phyloP scores from a whole-genome alignment of 2,329 filamentous ascomycete species.

The Pseudogymnoascus sp. region DNA sequence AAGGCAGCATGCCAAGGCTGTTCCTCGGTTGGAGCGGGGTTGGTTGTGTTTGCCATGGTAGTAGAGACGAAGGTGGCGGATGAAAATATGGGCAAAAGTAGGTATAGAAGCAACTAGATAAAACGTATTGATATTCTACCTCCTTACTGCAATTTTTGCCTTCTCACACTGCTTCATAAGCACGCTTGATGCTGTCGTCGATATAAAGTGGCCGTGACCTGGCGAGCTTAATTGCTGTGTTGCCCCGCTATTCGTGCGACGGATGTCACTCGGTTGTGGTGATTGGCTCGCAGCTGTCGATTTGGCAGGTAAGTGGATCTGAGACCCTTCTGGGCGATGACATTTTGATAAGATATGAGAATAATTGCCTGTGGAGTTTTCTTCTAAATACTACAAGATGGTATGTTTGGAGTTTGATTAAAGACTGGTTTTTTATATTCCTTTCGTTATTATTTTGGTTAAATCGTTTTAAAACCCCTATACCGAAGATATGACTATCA shows the following conservation, averaged over 20 bases:
- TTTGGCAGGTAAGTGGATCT: not conserved
- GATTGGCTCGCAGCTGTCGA: not conserved
- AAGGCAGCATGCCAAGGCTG: slow-evolving; percentile 15
- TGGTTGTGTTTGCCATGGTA: not conserved
- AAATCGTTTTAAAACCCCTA: not conserved
- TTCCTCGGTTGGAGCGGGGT: not conserved
- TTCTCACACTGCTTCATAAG: not conserved
- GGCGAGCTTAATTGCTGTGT: not conserved
- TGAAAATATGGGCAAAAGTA: not conserved
- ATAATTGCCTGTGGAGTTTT: not conserved
- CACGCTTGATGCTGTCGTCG: not conserved
- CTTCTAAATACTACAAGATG: not conserved
- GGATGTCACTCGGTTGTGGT: not conserved
- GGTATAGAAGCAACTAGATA: not conserved
- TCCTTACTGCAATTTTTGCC: not conserved
- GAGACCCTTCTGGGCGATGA: not conserved
- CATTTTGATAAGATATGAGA: slow-evolving; percentile 2
- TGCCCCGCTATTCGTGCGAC: not conserved
- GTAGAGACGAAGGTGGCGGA: not conserved
- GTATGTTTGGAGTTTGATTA: not conserved
- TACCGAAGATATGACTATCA: not conserved
- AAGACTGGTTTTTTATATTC: too few species aligned
- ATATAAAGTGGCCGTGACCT: not conserved
- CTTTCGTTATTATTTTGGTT: not conserved
- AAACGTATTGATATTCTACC: not conserved